These are phyloP conservation scores for Geranium incanum DNA, from an alignment of 441 rosid species.

Conservation along the genomic window DNA sequence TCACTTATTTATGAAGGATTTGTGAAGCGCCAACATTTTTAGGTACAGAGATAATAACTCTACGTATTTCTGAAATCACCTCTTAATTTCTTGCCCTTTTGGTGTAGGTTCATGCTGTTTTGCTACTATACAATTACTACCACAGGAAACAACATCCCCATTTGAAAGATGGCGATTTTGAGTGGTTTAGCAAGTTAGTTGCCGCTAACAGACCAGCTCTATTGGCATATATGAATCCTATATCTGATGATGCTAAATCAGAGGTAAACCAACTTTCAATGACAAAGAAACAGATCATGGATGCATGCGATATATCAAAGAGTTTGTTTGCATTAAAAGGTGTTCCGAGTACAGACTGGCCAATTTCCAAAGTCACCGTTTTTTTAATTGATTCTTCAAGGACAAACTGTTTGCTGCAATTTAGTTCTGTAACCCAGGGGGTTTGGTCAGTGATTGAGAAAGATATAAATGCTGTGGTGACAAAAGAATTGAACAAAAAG, in stretches of 20 bases:
- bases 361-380: slow-evolving; percentile 51
- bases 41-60: neutral
- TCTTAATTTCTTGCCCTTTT: neutral
- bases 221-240: slow-evolving; percentile 39
- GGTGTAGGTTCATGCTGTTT: slow-evolving; percentile 62
- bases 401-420: slow-evolving; percentile 45
- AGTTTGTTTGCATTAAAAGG: slow-evolving; percentile 42
- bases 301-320: slow-evolving; percentile 57
- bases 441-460: slow-evolving; percentile 76
- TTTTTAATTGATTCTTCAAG: slow-evolving; percentile 49
- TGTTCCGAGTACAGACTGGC: slow-evolving; percentile 38
- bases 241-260: slow-evolving; percentile 27
- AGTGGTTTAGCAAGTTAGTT: slow-evolving; percentile 56
- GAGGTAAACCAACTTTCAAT: slow-evolving; percentile 40
- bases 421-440: slow-evolving; percentile 48
- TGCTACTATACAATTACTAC: slow-evolving; percentile 64
- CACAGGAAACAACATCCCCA: slow-evolving; percentile 52
- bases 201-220: slow-evolving; percentile 46
- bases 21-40: neutral
- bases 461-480: slow-evolving; percentile 28
- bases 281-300: slow-evolving; percentile 49
- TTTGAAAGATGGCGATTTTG: slow-evolving; percentile 42
- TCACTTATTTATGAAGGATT: neutral
- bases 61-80: slow-evolving; percentile 2
- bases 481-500: slow-evolving; percentile 30